These are phyloP conservation scores for Sporormia fimetaria DNA, from an alignment of 495 filamentous ascomycete genomes.

Conservation along the genomic window DNA sequence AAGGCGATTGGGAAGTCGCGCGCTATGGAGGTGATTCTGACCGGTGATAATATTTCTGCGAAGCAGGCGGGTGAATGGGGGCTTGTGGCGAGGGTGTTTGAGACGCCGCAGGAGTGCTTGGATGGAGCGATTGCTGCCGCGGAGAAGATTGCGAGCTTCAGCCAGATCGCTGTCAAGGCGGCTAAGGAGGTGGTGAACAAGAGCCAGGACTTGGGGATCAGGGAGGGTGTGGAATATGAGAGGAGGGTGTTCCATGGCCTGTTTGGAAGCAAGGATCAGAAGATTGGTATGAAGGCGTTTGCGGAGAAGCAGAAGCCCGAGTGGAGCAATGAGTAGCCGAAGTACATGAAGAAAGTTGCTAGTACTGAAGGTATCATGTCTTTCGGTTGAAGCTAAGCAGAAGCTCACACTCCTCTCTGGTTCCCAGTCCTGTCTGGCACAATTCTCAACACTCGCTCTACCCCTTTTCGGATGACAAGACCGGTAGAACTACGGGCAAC, in stretches of 20 bases:
- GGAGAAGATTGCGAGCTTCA: conserved; percentile 75
- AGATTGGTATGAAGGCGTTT: conserved; percentile 94
- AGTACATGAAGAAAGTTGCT: no score
- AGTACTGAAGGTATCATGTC: no score
- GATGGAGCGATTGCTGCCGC: conserved; percentile 69
- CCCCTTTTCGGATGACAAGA: no score
- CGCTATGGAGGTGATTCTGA: conserved; percentile 92
- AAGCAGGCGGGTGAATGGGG: conserved; percentile 83
- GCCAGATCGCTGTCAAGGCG: conserved; percentile 70
- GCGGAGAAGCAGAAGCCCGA: conserved; percentile 86
- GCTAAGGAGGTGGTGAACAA: conserved; percentile 97
- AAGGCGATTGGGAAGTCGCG: conserved; percentile 74
- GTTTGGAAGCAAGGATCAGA: conserved; percentile 92
- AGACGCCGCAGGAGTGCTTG: conserved; percentile 69
- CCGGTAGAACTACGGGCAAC: no score
- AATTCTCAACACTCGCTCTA: no score
- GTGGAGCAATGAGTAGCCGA: conserved; percentile 83
- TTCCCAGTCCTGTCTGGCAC: no score
- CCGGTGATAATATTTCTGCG: conserved; percentile 69
- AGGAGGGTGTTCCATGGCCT: conserved; percentile 79
- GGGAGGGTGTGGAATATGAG: conserved; percentile 92
- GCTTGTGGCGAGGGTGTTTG: conserved; percentile 70
- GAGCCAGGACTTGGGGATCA: conserved; percentile 74
- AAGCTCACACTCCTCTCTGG: no score
- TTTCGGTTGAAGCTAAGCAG: no score